Percentiles rank a stretch among this genome's conserved stretches.
phyloP scores from a whole-genome alignment of 2,329 filamentous ascomycete genomes.

The Talaromyces marneffei region DNA sequence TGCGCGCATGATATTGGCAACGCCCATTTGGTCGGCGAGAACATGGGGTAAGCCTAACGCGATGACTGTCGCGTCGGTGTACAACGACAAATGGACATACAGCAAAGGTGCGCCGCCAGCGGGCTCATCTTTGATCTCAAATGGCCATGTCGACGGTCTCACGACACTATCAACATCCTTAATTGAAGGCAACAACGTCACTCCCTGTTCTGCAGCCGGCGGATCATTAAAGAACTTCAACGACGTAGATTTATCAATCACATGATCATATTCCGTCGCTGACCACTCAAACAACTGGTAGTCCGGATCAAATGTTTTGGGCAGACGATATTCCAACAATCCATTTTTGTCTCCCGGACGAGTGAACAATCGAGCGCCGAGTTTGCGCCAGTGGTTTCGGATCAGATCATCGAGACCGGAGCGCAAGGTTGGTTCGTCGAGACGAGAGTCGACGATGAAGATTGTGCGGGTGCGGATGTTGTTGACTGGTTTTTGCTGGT shows the following conservation, averaged over 20 bases:
- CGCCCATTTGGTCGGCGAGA: not conserved
- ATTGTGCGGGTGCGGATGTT: slow-evolving; percentile 1
- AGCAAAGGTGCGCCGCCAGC: not conserved
- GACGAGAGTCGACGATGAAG: not conserved
- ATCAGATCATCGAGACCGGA: not conserved
- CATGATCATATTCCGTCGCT: not conserved
- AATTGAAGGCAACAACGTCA: not conserved
- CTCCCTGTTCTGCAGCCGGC: not conserved
- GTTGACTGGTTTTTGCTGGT: not conserved
- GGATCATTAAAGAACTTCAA: not conserved
- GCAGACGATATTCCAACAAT: not conserved
- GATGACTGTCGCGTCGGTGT: not conserved
- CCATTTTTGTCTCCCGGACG: not conserved
- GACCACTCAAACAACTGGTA: slow-evolving; percentile 2
- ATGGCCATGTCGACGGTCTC: not conserved
- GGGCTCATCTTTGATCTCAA: not conserved
- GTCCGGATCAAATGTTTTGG: not conserved
- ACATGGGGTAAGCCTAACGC: not conserved
- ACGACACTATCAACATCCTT: not conserved
- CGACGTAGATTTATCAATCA: not conserved
- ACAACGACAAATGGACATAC: not conserved
- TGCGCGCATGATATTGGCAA: not conserved
- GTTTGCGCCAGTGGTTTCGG: slow-evolving; percentile 5
- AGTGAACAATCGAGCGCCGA: not conserved
- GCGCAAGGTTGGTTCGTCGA: not conserved